These are phyloP conservation scores for Zymoseptoria passerinii DNA, from an alignment of 2,329 filamentous ascomycete genomes.

Conservation along the genomic window DNA sequence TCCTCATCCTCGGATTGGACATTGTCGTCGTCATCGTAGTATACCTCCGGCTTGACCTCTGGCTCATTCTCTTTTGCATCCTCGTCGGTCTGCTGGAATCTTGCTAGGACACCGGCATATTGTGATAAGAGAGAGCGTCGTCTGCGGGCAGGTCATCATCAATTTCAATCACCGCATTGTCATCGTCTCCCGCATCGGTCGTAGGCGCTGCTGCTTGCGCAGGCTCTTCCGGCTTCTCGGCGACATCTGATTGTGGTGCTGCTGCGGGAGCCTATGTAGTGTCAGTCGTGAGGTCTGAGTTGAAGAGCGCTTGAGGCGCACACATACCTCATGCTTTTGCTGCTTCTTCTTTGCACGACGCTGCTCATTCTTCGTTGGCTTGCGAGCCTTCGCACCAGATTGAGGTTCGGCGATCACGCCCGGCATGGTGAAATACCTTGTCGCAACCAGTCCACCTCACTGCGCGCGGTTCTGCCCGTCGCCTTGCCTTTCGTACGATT, in stretches of 20 bases:
- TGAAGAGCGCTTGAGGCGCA: background rate
- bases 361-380: slow-evolving; percentile 90
- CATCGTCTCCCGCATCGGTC: slow-evolving; percentile 21
- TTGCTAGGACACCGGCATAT: slow-evolving; percentile 74
- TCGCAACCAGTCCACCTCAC: background rate
- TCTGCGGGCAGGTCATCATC: slow-evolving; percentile 23
- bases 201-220: slow-evolving; percentile 21
- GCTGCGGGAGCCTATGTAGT: slow-evolving; percentile 6
- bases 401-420: slow-evolving; percentile 27
- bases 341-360: slow-evolving; percentile 91
- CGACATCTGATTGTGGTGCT: slow-evolving; percentile 25
- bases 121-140: slow-evolving; percentile 72
- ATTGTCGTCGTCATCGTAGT: slow-evolving; percentile 75
- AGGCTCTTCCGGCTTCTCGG: slow-evolving; percentile 21
- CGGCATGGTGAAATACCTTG: slow-evolving; percentile 27
- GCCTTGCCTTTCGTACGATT: no score
- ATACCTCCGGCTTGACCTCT: slow-evolving; percentile 71
- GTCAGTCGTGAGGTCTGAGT: slow-evolving; percentile 10
- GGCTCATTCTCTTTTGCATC: slow-evolving; percentile 52
- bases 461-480: background rate
- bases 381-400: slow-evolving; percentile 37
- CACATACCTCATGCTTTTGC: slow-evolving; percentile 55
- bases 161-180: slow-evolving; percentile 16
- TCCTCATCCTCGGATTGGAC: slow-evolving; percentile 78
- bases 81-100: slow-evolving; percentile 56